Conservation (phyloP, 73 alveolate genomes). For the Paramecium caudatum region DNA sequence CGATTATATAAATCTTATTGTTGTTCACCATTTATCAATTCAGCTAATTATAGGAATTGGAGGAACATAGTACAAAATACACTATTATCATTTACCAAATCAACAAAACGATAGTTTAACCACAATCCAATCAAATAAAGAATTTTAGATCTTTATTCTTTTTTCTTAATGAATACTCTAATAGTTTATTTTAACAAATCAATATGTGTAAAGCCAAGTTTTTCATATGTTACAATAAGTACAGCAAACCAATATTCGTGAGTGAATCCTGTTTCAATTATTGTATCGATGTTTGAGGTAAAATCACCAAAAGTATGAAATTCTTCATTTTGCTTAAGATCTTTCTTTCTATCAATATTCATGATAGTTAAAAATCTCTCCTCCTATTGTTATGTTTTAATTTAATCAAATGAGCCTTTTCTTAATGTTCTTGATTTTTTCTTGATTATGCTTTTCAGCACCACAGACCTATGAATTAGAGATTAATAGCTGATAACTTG, state of each 20-base stretch:
- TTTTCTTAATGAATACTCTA: background rate
- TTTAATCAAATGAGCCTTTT: background rate
- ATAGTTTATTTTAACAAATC: background rate
- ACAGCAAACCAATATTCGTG: background rate
- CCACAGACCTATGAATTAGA: background rate
- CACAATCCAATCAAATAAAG: background rate
- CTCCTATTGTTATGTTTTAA: background rate
- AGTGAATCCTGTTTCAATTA: background rate
- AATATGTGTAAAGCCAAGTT: background rate
- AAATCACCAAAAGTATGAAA: background rate
- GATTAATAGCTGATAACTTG: background rate
- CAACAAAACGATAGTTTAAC: constrained; percentile 41
- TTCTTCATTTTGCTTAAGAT: background rate
- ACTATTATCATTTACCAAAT: constrained; percentile 35
- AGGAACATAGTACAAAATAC: background rate
- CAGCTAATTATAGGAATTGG: background rate
- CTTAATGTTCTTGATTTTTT: background rate
- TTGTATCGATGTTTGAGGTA: background rate
- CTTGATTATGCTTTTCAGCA: background rate
- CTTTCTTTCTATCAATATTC: background rate
- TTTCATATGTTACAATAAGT: background rate
- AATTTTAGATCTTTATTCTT: background rate
- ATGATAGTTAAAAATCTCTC: background rate
- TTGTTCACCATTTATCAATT: background rate
- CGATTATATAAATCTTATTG: background rate